A percentile compares a stretch with the other conserved stretches of the same genome.
Conservation (phyloP, 2,329 filamentous ascomycete genomes). For the Canariomyces notabilis region DNA sequence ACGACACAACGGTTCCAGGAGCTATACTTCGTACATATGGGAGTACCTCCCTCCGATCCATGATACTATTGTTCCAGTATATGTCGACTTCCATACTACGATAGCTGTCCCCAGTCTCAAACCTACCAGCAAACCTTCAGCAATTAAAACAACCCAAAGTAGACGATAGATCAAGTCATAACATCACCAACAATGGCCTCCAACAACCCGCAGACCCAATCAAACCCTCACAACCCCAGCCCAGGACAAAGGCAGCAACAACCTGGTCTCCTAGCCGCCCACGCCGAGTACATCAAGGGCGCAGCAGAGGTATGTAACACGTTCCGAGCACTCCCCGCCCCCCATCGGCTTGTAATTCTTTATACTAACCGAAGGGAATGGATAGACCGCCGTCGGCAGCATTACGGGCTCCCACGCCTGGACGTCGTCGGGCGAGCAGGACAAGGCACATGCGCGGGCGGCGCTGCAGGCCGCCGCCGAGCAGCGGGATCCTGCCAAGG, state of each 20-base stretch:
- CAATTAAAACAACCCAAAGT: not conserved
- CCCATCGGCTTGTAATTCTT: no score
- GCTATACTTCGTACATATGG: no score
- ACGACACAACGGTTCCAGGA: not conserved
- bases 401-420: slow-evolving; percentile 59
- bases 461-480: slow-evolving; percentile 58
- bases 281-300: slow-evolving; percentile 65
- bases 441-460: slow-evolving; percentile 57
- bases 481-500: slow-evolving; percentile 45
- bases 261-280: slow-evolving; percentile 57
- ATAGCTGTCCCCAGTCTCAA: not conserved
- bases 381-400: slow-evolving; percentile 46
- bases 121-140: not conserved
- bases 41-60: no score
- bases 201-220: slow-evolving; percentile 22
- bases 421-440: slow-evolving; percentile 58
- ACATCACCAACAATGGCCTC: slow-evolving; percentile 24
- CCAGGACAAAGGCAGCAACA: slow-evolving; percentile 33
- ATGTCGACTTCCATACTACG: no score
- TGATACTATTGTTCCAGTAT: no score
- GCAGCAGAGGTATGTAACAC: slow-evolving; percentile 51
- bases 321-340: not conserved
- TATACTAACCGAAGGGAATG: not conserved
- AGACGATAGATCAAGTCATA: no score
- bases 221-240: slow-evolving; percentile 11